Conservation (phyloP, 2,329 filamentous ascomycete genomes). For the Fusarium tanahbumbuense region DNA sequence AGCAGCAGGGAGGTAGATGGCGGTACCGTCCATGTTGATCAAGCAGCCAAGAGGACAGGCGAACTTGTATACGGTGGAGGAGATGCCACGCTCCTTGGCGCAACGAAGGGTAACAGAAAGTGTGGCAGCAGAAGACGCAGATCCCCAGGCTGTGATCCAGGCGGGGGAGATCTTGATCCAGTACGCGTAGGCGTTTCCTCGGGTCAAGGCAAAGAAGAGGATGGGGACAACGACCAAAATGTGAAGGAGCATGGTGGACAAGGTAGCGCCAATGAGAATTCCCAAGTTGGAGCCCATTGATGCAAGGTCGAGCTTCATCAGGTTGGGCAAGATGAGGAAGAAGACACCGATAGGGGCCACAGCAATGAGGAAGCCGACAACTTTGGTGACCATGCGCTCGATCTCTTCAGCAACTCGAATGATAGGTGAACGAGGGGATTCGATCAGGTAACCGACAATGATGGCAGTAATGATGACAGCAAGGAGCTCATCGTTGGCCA, state of each 20-base stretch:
- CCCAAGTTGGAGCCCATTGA: slow-evolving; percentile 63
- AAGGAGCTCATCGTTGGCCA: slow-evolving; percentile 60
- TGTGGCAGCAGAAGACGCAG: slow-evolving; percentile 64
- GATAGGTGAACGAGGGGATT: slow-evolving; percentile 51
- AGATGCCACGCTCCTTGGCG: slow-evolving; percentile 54
- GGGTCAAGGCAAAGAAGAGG: slow-evolving; percentile 55
- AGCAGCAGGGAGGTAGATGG: slow-evolving; percentile 66
- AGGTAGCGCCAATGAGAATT: slow-evolving; percentile 60
- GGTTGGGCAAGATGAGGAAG: slow-evolving; percentile 64
- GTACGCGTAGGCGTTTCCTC: slow-evolving; percentile 60
- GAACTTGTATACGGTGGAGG: slow-evolving; percentile 59
- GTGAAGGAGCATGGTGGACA: slow-evolving; percentile 61
- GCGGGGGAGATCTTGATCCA: slow-evolving; percentile 62
- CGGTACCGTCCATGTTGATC: slow-evolving; percentile 66
- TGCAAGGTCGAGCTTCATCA: slow-evolving; percentile 61
- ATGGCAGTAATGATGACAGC: slow-evolving; percentile 60
- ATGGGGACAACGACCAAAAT: slow-evolving; percentile 59
- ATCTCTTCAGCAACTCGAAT: slow-evolving; percentile 59
- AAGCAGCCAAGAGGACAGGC: slow-evolving; percentile 60
- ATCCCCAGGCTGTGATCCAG: slow-evolving; percentile 67
- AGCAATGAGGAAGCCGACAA: slow-evolving; percentile 62
- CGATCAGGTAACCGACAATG: slow-evolving; percentile 60
- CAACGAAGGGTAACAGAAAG: slow-evolving; percentile 61
- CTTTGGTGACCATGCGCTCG: slow-evolving; percentile 58
- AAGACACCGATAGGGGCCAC: slow-evolving; percentile 64